Percentiles rank a stretch among this genome's conserved stretches.
phyloP scores from a whole-genome alignment of 2,329 filamentous ascomycete genomes.

The Verticillium zaregamsianum region DNA sequence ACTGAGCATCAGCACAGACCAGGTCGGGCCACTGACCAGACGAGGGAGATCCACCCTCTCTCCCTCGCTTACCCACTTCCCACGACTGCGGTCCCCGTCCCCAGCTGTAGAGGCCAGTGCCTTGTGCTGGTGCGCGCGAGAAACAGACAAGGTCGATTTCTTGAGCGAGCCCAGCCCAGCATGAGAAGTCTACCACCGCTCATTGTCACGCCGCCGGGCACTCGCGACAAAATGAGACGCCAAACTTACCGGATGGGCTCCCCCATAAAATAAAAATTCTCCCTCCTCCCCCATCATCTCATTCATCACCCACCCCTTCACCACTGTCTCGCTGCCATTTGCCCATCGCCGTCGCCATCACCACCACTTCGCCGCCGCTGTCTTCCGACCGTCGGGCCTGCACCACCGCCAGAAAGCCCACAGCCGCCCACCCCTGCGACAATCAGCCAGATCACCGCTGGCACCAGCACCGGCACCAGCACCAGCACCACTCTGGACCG shows the following conservation, averaged over 20 bases:
- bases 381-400: not conserved
- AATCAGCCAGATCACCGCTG: not conserved
- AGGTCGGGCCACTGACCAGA: not conserved
- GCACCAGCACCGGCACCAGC: not conserved
- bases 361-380: not conserved
- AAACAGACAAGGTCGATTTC: constrained; percentile 15
- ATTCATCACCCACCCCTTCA: constrained; percentile 12
- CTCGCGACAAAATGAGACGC: constrained; percentile 28
- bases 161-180: constrained; percentile 15
- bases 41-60: not conserved
- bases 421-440: not conserved
- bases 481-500: constrained; percentile 8
- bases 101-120: not conserved
- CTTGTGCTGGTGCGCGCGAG: constrained; percentile 12
- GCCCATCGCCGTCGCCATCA: constrained; percentile 8
- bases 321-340: not conserved
- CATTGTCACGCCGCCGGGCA: constrained; percentile 17
- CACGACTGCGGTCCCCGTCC: constrained; percentile 1
- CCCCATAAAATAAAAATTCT: constrained; percentile 27
- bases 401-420: not conserved
- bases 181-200: constrained; percentile 14
- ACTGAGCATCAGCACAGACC: not conserved
- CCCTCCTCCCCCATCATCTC: constrained; percentile 13
- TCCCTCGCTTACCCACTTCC: constrained; percentile 13
- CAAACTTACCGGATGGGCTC: constrained; percentile 29